A percentile compares a stretch with the other conserved stretches of the same genome.
These are phyloP conservation scores for Massarina eburnea DNA, from an alignment of 2,329 filamentous ascomycete species.

Conservation along the genomic window DNA sequence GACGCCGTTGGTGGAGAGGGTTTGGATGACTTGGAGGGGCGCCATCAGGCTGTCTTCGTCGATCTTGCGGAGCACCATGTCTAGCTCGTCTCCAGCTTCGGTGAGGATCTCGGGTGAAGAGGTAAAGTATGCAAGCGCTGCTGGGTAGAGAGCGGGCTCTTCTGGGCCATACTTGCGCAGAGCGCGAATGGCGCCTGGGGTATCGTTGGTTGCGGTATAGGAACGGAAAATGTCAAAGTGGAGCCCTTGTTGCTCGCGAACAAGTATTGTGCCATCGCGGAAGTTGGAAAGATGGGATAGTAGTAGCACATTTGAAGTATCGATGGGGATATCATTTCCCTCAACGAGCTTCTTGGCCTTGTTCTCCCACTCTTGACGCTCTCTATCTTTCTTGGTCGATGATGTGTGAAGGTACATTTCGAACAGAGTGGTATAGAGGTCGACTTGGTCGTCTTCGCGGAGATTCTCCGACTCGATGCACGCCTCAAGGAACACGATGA, in stretches of 20 bases:
- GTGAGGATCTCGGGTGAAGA: conserved; percentile 78
- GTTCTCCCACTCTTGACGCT: conserved; percentile 83
- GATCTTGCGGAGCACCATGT: conserved; percentile 79
- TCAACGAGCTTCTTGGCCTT: conserved; percentile 89
- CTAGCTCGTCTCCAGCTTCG: conserved; percentile 83
- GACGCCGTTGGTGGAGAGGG: conserved; percentile 74
- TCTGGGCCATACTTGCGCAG: conserved; percentile 87
- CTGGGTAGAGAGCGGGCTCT: conserved; percentile 89
- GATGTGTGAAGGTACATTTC: conserved; percentile 97
- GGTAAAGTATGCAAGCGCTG: conserved; percentile 90
- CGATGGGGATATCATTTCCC: conserved; percentile 84
- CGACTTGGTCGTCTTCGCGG: conserved; percentile 73
- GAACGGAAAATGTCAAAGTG: conserved; percentile 96
- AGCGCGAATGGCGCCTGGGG: conserved; percentile 83
- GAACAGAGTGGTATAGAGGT: conserved; percentile 92
- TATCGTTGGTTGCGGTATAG: conserved; percentile 90
- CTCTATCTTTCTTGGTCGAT: conserved; percentile 71
- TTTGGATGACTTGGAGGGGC: conserved; percentile 93
- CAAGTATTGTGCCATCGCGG: conserved; percentile 83
- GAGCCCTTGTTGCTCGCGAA: conserved; percentile 90
- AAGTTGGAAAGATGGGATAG: conserved; percentile 92
- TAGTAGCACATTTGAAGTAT: conserved; percentile 90
- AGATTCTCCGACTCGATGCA: conserved; percentile 73
- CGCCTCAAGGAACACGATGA: conserved; percentile 89
- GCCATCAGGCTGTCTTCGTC: conserved; percentile 92